Evolutionary conservation across 352 stramenopile genomes (phyloP), one percentile per base, ranked within the genome.

Genomic region (Elongisporangium senticosum): DNA sequence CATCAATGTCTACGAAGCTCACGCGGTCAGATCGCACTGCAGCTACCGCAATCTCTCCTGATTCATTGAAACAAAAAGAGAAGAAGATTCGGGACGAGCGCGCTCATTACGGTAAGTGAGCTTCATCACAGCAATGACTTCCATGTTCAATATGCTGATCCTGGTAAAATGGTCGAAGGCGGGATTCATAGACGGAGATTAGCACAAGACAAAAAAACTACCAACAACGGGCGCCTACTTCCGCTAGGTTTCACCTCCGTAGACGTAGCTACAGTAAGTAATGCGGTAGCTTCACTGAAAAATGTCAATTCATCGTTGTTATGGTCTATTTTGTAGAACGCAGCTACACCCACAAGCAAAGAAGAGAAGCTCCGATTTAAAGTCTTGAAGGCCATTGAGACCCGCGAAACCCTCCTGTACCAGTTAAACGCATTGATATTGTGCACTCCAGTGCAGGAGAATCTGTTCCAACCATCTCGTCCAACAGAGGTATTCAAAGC

Each of bases 341-440:
- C 61, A 67, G 15, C 58, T 53, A 2, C 33, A 56, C 15, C 49
- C 33, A 4, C 73, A 6, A 80, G 57, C 7, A 89, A 79, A 49
- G 79, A 88, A 64, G 82, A 89, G 28, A 90, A 82, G 49, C 64
- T 92, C n/a, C 75, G 79, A 1, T 77, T 83, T 51, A 88, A 86
- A 37, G 78, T 86, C 15, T 62, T 92, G 24, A 83, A 86, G 61
- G 61, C 68, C 19, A 90, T 92, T 20, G 80, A 89, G 40, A 55
- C 58, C 14, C 79, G 82, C 10, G 82, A 92, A 55, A 86, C 79
- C 10, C 63, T 87, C 17, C 59, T 89, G 51, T 89, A 90, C 26
- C 82, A 90, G 24, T 63, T 89, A 8, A 90, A 81, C 40, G 79
- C 80, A 11, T 56, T 92, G 19, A 81, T 90, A 49, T 62, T 89